A percentile compares a stretch with the other conserved stretches of the same genome.
Evolutionary conservation across 176 grass and related monocot species (phyloP).

Genomic region (Triticum aestivum): IWGSC_CS_RefSeq_v2.1 NC_057814.1:256172309-256172808

Average conservation of each 20-base stretch:
- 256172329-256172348: conserved; percentile 13
- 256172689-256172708: conserved; percentile 17
- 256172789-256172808: conserved; percentile 27
- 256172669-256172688: background rate
- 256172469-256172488: background rate
- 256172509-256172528: conserved; percentile 40
- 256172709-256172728: background rate
- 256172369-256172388: background rate
- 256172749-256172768: background rate
- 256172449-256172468: background rate
- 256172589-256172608: background rate
- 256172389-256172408: background rate
- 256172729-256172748: conserved; percentile 44
- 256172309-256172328: conserved; percentile 5
- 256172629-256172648: background rate
- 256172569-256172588: background rate
- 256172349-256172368: background rate
- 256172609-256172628: conserved; percentile 11
- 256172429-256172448: background rate
- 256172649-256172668: conserved; percentile 4
- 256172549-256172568: background rate
- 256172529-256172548: conserved; percentile 55
- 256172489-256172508: conserved; percentile 5
- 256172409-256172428: background rate
- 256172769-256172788: background rate